These are phyloP conservation scores for Aspergillus proliferans DNA, from an alignment of 2,329 filamentous ascomycete species.

Conservation along the genomic window DNA sequence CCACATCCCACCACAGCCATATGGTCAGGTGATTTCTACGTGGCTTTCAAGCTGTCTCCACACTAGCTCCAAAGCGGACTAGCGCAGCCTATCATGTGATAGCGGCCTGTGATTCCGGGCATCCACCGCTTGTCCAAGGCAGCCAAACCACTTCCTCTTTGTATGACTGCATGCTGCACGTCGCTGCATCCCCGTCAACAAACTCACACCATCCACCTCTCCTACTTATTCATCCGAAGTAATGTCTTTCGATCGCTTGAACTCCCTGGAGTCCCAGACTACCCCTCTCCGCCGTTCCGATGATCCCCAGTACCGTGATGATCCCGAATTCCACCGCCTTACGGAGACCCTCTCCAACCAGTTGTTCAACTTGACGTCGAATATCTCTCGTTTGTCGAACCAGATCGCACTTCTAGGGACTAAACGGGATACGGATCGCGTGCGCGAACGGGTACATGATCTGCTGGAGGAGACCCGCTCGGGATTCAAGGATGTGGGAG, in stretches of 20 bases:
- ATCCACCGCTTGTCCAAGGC: conserved; percentile 12
- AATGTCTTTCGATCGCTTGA: conserved; percentile 91
- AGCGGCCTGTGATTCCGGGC: conserved; percentile 20
- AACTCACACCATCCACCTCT: conserved; percentile 4
- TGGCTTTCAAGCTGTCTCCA: conserved; percentile 1
- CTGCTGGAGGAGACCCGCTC: conserved; percentile 79
- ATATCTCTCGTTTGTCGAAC: conserved; percentile 75
- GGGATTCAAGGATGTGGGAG: conserved; percentile 84
- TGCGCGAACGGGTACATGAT: conserved; percentile 84
- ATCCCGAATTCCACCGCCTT: conserved; percentile 82
- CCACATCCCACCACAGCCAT: conserved; percentile 5
- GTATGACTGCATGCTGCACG: conserved; percentile 10
- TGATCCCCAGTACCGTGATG: conserved; percentile 74
- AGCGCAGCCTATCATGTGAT: conserved; percentile 22
- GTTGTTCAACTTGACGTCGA: conserved; percentile 81
- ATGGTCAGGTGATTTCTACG: conserved; percentile 19
- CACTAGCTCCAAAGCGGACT: conserved; percentile 10
- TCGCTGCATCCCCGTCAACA: neutral
- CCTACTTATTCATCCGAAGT: conserved; percentile 5
- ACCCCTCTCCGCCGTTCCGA: conserved; percentile 61
- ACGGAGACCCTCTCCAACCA: conserved; percentile 79
- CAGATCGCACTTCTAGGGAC: conserved; percentile 84
- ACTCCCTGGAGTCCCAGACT: conserved; percentile 73
- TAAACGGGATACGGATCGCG: conserved; percentile 80
- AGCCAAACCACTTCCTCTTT: conserved; percentile 8